phyloP scores from a whole-genome alignment of 495 filamentous ascomycete species.

The Halenospora varia region DNA sequence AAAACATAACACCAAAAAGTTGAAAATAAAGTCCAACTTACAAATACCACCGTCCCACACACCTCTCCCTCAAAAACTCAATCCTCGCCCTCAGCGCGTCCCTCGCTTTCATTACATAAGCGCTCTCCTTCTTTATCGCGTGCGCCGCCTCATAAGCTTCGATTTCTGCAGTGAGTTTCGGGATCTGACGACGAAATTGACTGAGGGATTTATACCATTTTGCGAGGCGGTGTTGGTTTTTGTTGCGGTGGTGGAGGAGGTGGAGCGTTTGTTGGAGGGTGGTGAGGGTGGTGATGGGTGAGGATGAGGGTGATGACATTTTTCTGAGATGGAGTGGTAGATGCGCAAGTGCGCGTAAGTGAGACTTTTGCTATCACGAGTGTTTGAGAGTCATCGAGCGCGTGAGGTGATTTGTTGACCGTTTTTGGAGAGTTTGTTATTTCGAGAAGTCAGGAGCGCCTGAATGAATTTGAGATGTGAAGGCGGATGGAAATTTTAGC shows the following conservation, averaged over 20 bases:
- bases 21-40: constrained; percentile 13
- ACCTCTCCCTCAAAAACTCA: constrained; percentile 21
- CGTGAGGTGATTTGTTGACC: no score
- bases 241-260: constrained; percentile 71
- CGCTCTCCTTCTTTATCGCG: constrained; percentile 1
- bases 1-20: neutral
- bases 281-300: neutral
- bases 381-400: neutral
- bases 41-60: constrained; percentile 20
- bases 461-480: no score
- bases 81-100: constrained; percentile 15
- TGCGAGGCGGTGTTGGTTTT: constrained; percentile 69
- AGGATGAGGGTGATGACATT: neutral
- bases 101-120: constrained; percentile 10
- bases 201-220: constrained; percentile 73
- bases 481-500: no score
- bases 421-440: no score
- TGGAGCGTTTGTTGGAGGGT: constrained; percentile 35
- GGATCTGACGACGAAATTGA: constrained; percentile 58
- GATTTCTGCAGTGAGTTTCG: constrained; percentile 44
- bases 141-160: constrained; percentile 19
- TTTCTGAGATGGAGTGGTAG: no score
- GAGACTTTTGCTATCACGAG: neutral
- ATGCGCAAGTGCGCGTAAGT: no score
- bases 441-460: no score